phyloP scores from a whole-genome alignment of 2,329 filamentous ascomycete species.

The Ascochyta viciae-villosae region DNA sequence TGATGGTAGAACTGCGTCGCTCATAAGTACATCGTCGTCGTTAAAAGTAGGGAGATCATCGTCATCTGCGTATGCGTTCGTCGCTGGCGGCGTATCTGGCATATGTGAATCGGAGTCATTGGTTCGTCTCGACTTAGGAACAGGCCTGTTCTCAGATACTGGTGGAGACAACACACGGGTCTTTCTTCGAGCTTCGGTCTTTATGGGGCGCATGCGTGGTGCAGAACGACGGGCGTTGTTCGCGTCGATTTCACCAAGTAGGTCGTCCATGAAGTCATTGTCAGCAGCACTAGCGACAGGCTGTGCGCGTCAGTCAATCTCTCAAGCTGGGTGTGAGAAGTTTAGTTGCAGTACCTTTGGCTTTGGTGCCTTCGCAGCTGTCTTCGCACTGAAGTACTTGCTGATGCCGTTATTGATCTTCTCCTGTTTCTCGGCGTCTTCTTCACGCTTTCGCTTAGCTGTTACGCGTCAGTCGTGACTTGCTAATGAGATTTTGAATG shows the following conservation, averaged over 20 bases:
- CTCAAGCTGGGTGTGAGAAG: too few relatives aligned
- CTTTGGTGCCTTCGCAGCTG: slow-evolving; percentile 70
- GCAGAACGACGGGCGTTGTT: slow-evolving; percentile 68
- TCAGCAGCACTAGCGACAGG: slow-evolving; percentile 83
- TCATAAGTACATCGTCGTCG: slow-evolving; percentile 79
- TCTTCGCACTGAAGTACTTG: slow-evolving; percentile 89
- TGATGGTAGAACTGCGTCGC: slow-evolving; percentile 78
- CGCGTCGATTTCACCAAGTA: slow-evolving; percentile 86
- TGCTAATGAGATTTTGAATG: background rate
- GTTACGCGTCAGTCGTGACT: slow-evolving; percentile 23
- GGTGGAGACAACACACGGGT: slow-evolving; percentile 81
- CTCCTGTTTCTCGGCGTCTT: slow-evolving; percentile 83
- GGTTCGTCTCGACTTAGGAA: slow-evolving; percentile 27
- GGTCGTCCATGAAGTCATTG: slow-evolving; percentile 81
- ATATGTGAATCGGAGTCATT: slow-evolving; percentile 53
- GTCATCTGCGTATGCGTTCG: slow-evolving; percentile 55
- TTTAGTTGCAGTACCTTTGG: slow-evolving; percentile 69
- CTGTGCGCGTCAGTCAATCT: slow-evolving; percentile 54
- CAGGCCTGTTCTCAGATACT: slow-evolving; percentile 56
- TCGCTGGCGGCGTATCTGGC: slow-evolving; percentile 50
- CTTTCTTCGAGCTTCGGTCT: slow-evolving; percentile 79
- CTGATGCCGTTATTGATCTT: slow-evolving; percentile 91
- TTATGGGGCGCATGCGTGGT: slow-evolving; percentile 67
- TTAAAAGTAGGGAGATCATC: slow-evolving; percentile 64
- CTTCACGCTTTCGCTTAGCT: slow-evolving; percentile 88